phyloP scores from a whole-genome alignment of 768 basidiomycete species.

The Mrakia blollopis region DNA sequence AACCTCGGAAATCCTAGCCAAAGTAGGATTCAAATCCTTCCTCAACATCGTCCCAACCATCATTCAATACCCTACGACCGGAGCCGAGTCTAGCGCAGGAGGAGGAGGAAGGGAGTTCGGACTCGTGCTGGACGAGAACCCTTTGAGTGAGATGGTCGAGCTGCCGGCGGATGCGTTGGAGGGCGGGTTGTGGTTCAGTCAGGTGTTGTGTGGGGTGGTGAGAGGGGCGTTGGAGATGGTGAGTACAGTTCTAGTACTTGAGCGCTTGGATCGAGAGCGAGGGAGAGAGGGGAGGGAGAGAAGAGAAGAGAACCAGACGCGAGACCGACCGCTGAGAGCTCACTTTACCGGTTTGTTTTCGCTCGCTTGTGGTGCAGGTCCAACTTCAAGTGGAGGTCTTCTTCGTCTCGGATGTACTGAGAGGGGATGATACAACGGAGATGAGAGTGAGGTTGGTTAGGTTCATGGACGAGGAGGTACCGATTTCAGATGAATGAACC shows the following conservation, averaged over 20 bases:
- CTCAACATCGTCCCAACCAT: slow-evolving; percentile 84
- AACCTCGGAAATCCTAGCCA: slow-evolving; percentile 85
- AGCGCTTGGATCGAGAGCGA: too few species aligned
- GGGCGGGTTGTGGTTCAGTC: slow-evolving; percentile 94
- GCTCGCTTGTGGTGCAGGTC: slow-evolving; percentile 53
- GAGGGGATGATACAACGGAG: slow-evolving; percentile 92
- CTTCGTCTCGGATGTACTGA: slow-evolving; percentile 81
- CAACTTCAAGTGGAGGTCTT: slow-evolving; percentile 90
- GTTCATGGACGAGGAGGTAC: slow-evolving; percentile 89
- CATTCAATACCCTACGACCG: slow-evolving; percentile 57
- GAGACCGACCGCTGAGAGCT: background rate
- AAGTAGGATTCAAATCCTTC: slow-evolving; percentile 98
- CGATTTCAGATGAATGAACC: slow-evolving; percentile 18
- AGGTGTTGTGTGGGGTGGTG: slow-evolving; percentile 89
- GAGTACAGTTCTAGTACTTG: slow-evolving; percentile 37
- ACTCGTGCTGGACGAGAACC: slow-evolving; percentile 90
- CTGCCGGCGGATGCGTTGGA: slow-evolving; percentile 87
- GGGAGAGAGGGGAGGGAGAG: too few species aligned
- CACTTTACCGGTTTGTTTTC: background rate
- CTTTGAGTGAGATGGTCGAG: slow-evolving; percentile 93
- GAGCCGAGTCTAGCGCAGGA: slow-evolving; percentile 41
- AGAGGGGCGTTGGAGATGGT: slow-evolving; percentile 97
- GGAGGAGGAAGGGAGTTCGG: slow-evolving; percentile 54
- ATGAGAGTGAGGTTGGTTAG: slow-evolving; percentile 84
- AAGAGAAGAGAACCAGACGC: background rate